Conservation (phyloP, 1,284 basidiomycete genomes). For the Thelephora terrestris region DNA sequence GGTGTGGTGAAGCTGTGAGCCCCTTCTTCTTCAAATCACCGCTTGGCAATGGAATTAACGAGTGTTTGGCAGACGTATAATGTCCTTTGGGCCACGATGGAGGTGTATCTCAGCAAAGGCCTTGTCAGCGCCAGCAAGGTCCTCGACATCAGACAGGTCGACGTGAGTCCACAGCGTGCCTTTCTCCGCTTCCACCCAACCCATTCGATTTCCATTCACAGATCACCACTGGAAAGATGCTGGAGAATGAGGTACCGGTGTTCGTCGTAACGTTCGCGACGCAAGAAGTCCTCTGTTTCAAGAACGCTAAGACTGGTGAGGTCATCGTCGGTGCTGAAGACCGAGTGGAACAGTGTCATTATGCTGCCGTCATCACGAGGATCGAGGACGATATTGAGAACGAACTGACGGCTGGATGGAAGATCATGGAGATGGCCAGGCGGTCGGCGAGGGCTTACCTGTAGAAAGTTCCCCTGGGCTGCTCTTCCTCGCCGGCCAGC, state of each 20-base stretch:
- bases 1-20: constrained; percentile 94
- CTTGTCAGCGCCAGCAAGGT: constrained; percentile 86
- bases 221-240: constrained; percentile 74
- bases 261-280: constrained; percentile 92
- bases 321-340: constrained; percentile 82
- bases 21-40: background rate
- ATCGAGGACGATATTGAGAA: constrained; percentile 81
- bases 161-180: constrained; percentile 45
- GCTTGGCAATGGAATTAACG: constrained; percentile 1
- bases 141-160: constrained; percentile 90
- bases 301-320: constrained; percentile 81
- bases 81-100: constrained; percentile 95
- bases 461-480: constrained; percentile 11
- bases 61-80: constrained; percentile 69
- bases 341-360: constrained; percentile 87
- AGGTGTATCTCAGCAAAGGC: constrained; percentile 86
- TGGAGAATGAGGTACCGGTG: constrained; percentile 87
- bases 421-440: constrained; percentile 72
- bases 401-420: constrained; percentile 96
- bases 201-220: constrained; percentile 18
- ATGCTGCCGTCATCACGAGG: constrained; percentile 87
- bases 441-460: constrained; percentile 31
- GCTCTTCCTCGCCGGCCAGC: background rate
- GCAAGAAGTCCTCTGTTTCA: constrained; percentile 91
- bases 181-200: background rate